A percentile compares a stretch with the other conserved stretches of the same genome.
phyloP scores from a whole-genome alignment of 805 yeast genomes.

The Metschnikowia dekortorum region DNA sequence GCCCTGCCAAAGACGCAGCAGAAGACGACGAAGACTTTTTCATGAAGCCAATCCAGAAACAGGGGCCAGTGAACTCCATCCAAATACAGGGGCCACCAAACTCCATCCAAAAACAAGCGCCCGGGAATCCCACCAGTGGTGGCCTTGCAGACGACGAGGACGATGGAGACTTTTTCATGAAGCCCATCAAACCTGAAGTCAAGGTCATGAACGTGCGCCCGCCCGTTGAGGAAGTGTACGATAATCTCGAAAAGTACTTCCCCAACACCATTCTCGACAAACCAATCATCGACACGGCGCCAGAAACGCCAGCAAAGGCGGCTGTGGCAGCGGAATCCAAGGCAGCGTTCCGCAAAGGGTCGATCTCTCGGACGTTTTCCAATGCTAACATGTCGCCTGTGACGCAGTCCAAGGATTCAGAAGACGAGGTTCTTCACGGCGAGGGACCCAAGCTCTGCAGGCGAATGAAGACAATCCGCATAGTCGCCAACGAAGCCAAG shows the following conservation, averaged over 20 bases:
- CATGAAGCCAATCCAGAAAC: slow-evolving; percentile 12
- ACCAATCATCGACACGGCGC: slow-evolving; percentile 76
- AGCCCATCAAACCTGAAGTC: slow-evolving; percentile 9
- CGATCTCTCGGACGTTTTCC: slow-evolving; percentile 42
- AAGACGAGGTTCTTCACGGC: slow-evolving; percentile 34
- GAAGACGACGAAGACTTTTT: slow-evolving; percentile 14
- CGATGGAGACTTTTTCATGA: slow-evolving; percentile 16
- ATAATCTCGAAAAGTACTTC: slow-evolving; percentile 85
- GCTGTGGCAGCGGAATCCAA: slow-evolving; percentile 15
- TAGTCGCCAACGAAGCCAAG: slow-evolving; percentile 86
- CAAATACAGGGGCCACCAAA: no score
- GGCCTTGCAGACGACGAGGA: not conserved
- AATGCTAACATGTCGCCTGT: slow-evolving; percentile 39
- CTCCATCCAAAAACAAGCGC: no score
- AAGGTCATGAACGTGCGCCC: slow-evolving; percentile 72
- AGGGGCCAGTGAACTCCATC: no score
- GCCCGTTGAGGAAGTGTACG: slow-evolving; percentile 88
- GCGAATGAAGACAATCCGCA: slow-evolving; percentile 86
- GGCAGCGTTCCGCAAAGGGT: slow-evolving; percentile 16
- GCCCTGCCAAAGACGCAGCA: not conserved
- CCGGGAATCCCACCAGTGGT: no score
- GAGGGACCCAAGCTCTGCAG: slow-evolving; percentile 43
- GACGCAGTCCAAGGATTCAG: slow-evolving; percentile 21
- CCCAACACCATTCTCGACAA: slow-evolving; percentile 90
- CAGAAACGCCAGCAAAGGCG: slow-evolving; percentile 41